These are phyloP conservation scores for Boechera stricta DNA, from an alignment of 345 rosid genomes.

Conservation along the genomic window DNA sequence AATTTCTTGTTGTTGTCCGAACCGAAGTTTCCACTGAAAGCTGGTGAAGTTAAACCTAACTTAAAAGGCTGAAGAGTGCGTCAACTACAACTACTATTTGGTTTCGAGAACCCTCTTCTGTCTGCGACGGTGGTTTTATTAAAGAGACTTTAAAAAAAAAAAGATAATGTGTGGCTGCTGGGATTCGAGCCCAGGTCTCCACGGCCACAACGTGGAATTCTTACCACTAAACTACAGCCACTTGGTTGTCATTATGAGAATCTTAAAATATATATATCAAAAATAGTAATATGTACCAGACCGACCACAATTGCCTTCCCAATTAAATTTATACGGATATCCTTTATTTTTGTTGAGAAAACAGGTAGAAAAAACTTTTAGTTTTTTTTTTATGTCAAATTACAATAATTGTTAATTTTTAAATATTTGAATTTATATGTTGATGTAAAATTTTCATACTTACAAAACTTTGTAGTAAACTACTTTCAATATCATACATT, in stretches of 20 bases:
- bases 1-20: constrained; percentile 16
- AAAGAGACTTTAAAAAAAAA: background rate
- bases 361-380: too few species aligned
- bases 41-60: constrained; percentile 45
- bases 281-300: too few species aligned
- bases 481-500: too few species aligned
- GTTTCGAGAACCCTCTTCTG: background rate
- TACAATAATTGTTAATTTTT: too few species aligned
- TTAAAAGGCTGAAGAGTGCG: constrained; percentile 6
- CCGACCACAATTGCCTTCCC: too few species aligned
- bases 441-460: too few species aligned
- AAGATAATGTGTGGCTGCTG: constrained; percentile 57
- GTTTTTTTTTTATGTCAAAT: too few species aligned
- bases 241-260: background rate
- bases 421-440: too few species aligned
- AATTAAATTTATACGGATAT: too few species aligned
- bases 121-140: background rate
- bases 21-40: constrained; percentile 32
- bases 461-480: too few species aligned
- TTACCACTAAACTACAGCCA: constrained; percentile 90
- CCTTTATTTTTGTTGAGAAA: too few species aligned
- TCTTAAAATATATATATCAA: too few species aligned
- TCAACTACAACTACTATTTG: constrained; percentile 37
- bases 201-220: constrained; percentile 93
- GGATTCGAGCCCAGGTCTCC: constrained; percentile 92